Conservation (phyloP, 306 rosid species). For the Prosopis cineraria region DNA sequence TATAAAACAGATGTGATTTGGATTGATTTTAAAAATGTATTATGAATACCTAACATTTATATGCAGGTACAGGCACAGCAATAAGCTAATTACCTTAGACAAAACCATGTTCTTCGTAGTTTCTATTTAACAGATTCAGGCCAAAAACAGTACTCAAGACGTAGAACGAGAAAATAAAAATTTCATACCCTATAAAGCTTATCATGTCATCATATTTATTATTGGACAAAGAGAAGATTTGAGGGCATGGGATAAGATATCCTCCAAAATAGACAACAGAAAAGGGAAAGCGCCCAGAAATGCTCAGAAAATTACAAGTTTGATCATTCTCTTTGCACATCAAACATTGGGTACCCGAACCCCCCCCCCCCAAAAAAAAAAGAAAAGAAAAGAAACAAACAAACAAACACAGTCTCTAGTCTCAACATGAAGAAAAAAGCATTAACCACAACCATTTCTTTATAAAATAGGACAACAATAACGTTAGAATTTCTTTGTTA, state of each 20-base stretch:
- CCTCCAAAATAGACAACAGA: neutral
- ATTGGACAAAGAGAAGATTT: neutral
- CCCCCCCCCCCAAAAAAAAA: too few species aligned
- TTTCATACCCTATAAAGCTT: neutral
- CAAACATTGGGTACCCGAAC: neutral
- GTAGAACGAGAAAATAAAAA: neutral
- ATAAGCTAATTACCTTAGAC: neutral
- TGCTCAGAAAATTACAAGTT: neutral
- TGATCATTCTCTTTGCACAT: neutral
- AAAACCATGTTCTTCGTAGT: neutral
- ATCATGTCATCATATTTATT: neutral
- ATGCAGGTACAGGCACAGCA: neutral
- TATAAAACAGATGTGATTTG: neutral
- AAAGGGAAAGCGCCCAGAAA: slow-evolving; percentile 4
- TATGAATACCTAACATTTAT: neutral
- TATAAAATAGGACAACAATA: neutral
- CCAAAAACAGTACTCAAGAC: neutral
- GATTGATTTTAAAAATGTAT: neutral
- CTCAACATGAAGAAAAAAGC: neutral
- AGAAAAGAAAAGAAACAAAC: too few species aligned
- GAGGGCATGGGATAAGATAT: neutral
- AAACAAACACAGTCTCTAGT: slow-evolving; percentile 1
- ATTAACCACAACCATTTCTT: neutral
- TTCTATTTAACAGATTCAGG: neutral
- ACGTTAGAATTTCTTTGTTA: neutral